Evolutionary conservation across 805 yeast genomes (phyloP), one percentile per base, ranked within the genome.

Genomic region (Cyberlindnera petersonii): DNA sequence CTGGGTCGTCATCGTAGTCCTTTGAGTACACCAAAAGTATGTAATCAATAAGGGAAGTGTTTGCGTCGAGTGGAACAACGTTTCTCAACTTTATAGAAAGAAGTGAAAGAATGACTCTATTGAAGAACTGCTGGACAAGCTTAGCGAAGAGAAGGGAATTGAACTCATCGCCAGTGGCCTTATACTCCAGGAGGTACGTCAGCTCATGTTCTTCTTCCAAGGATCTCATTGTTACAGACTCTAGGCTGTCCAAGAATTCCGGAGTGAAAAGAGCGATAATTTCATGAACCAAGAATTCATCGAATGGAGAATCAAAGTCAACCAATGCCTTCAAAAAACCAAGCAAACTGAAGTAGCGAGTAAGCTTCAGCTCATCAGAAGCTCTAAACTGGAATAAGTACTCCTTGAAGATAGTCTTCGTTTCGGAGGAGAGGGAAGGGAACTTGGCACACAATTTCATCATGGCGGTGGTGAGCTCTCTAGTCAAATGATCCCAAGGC

Each of bases 401-500:
- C 18, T 40, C 31, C 13, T 49, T 46, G 18, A 66, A 43, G 13
- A 63, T 30, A 1, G 22, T 22, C 2, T 31, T 31, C 18, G 58
- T 53, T 19, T 46, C 39, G 5, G 47, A 40, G 1, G 31, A 19
- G 17, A 63, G 42, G n/a, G 45, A 47, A 1, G 66, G 63, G 37
- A 58, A 66, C 29, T 44, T 52, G 2, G 35, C 31, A 14, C 55
- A 46, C 4, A 61, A 34, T 9, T 43, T 40, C 23, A 63, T 50
- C 18, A 69, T 41, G 26, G 60, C 61, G 17, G 42, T 47, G 1
- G 69, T 59, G 27, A 68, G 44, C 26, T 57, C 55, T 30, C 48
- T 52, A 9, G 71, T 65, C 31, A 68, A 46, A 14, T 61, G 37
- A 42, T 68, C 71, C 57, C 66, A 63, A 5, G 72, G 71, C 22